A percentile compares a stretch with the other conserved stretches of the same genome.
Conservation (phyloP, 768 basidiomycete species). For the Lentinula aciculospora region DNA sequence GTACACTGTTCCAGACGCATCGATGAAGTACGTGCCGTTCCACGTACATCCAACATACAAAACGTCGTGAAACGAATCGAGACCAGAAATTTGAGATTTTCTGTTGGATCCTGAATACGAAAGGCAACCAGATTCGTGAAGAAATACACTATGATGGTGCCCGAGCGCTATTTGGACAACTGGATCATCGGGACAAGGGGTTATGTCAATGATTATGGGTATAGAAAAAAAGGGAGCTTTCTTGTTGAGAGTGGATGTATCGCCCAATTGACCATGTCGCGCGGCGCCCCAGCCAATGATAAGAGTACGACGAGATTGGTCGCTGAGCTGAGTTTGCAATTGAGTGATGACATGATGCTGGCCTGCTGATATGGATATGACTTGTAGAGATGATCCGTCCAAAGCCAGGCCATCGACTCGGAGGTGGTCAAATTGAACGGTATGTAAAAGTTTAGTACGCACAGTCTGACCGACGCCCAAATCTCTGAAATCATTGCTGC, state of each 20-base stretch:
- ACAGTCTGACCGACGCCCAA: slow-evolving; percentile 48
- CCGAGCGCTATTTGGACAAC: slow-evolving; percentile 32
- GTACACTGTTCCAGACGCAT: slow-evolving; percentile 19
- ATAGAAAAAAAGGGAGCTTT: slow-evolving; percentile 24
- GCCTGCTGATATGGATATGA: slow-evolving; percentile 53
- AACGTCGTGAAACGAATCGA: slow-evolving; percentile 21
- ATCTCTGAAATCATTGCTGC: slow-evolving; percentile 81
- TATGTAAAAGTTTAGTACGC: slow-evolving; percentile 23
- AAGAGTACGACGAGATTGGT: slow-evolving; percentile 15
- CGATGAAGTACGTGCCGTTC: slow-evolving; percentile 63
- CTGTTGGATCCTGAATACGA: slow-evolving; percentile 62
- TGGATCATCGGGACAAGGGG: slow-evolving; percentile 19
- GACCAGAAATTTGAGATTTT: slow-evolving; percentile 57
- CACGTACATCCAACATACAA: slow-evolving; percentile 58
- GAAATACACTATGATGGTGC: slow-evolving; percentile 41
- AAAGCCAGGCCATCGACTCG: slow-evolving; percentile 17
- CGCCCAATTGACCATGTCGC: slow-evolving; percentile 81
- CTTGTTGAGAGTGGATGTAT: slow-evolving; percentile 13
- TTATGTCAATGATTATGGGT: slow-evolving; percentile 22
- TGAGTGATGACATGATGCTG: slow-evolving; percentile 66
- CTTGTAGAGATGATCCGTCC: slow-evolving; percentile 18
- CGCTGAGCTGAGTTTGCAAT: slow-evolving; percentile 22
- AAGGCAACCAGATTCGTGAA: slow-evolving; percentile 51
- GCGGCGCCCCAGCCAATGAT: slow-evolving; percentile 80
- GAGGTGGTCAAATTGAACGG: slow-evolving; percentile 38